Base-by-base conservation (phyloP, 2,329 filamentous ascomycete genomes). In the Pseudodiploospora longispora region DNA sequence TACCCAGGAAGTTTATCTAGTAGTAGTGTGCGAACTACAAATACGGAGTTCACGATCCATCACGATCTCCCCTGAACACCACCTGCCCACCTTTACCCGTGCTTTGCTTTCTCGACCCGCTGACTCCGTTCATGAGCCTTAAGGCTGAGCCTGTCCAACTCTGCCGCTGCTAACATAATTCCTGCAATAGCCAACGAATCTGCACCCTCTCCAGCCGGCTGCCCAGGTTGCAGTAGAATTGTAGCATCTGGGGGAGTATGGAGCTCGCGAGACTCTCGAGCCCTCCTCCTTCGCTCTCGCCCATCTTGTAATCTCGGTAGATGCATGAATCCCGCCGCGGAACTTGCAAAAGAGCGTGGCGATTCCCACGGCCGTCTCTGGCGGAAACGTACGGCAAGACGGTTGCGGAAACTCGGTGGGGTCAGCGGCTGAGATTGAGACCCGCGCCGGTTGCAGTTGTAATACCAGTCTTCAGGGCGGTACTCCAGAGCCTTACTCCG, bases 71-170 rank as follows among this genome's bases (percentile, higher is more conserved):
- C 54, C 51, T 51, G 54, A 56, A 37, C 54, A 28, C 36, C 10
- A 38, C 36, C 36, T 28, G 36, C 27, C 5, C 30, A 27, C 10
- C 36, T 9, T 19, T 38, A 38, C 36, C 36, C 36, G 27, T 19
- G 19, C 19, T 19, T 19, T 19, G 19, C 19, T 19, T 19, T 19
- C 19, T 19, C 19, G 19, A 19, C 19, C 19, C 19, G 19, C 19
- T 19, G 19, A 19, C 19, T 10, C 28, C 28, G 30, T 27, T 34
- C 33, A 41, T 55, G 54, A 19, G 60, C 57, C 49, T 52, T 54
- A 38, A 43, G 35, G 40, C 57, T 62, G 41, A 63, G 44, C n/a
- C 59, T 55, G 31, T 64, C 62, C 31, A 64, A 47, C n/a, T 63
- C 55, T 27, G 50, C 50, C 30, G 55, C 54, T 30, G 58, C 61